A percentile compares a stretch with the other conserved stretches of the same genome.
phyloP scores from a whole-genome alignment of 2,329 filamentous ascomycete genomes.

The Colletotrichum acutatum region DNA sequence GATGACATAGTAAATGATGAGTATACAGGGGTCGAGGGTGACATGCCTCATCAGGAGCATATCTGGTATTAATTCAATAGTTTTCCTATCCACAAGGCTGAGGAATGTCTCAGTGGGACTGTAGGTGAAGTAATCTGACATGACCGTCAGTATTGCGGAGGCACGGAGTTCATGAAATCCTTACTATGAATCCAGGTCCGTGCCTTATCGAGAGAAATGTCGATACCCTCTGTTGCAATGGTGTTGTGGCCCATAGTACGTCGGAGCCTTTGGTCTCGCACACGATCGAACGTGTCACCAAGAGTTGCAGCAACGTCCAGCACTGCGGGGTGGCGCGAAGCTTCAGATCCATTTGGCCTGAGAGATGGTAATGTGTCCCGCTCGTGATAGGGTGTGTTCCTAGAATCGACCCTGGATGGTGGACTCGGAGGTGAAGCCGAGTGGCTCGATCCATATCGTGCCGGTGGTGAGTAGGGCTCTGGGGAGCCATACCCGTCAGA shows the following conservation, averaged over 20 bases:
- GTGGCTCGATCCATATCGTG: background rate
- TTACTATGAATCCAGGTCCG: constrained; percentile 43
- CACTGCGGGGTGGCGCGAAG: background rate
- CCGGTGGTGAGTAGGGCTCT: background rate
- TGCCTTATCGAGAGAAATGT: constrained; percentile 42
- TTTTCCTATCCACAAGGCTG: constrained; percentile 40
- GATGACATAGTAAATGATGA: constrained; percentile 46
- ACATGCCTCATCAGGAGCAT: constrained; percentile 42
- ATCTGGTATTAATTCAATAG: constrained; percentile 45
- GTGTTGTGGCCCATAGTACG: constrained; percentile 33
- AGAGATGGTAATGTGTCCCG: background rate
- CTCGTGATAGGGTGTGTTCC: background rate
- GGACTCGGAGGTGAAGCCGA: background rate
- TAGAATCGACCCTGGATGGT: background rate
- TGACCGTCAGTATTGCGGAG: background rate
- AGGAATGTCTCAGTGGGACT: constrained; percentile 43
- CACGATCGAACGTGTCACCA: constrained; percentile 43
- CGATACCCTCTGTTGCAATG: constrained; percentile 41
- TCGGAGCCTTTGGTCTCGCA: constrained; percentile 40
- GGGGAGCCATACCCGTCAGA: background rate
- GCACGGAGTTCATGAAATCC: background rate
- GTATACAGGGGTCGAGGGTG: constrained; percentile 43
- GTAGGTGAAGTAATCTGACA: constrained; percentile 43
- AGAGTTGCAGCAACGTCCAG: constrained; percentile 43
- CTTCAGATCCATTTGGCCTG: background rate